These are phyloP conservation scores for Ascochyta lentis DNA, from an alignment of 2,329 filamentous ascomycete genomes.

Conservation along the genomic window DNA sequence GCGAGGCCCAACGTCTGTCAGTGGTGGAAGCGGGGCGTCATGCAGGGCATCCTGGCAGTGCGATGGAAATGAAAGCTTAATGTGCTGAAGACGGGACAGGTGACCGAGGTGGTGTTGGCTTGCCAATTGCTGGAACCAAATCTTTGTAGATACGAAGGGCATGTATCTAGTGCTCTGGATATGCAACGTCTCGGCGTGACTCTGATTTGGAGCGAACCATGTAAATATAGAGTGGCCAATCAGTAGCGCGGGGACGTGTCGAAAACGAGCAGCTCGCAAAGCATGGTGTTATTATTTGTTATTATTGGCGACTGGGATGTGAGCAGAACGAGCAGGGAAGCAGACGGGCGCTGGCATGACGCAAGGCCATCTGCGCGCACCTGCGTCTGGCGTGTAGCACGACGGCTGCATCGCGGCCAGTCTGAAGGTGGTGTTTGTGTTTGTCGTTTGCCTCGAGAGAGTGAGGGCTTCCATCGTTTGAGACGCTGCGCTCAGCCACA, in stretches of 20 bases:
- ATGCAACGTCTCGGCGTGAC: conserved; percentile 11
- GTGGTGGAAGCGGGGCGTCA: conserved; percentile 3
- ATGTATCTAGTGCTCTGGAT: not conserved
- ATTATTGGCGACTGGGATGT: conserved; percentile 5
- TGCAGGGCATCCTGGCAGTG: conserved; percentile 15
- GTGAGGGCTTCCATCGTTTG: not conserved
- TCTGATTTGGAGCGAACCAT: conserved; percentile 1
- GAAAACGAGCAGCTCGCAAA: conserved; percentile 12
- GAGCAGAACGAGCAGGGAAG: conserved; percentile 9
- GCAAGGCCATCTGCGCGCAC: conserved; percentile 12
- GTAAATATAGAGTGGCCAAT: conserved; percentile 19
- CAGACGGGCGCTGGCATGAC: conserved; percentile 13
- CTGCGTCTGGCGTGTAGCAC: conserved; percentile 17
- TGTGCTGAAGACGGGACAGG: not conserved
- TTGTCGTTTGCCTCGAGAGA: not conserved
- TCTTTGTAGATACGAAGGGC: not conserved
- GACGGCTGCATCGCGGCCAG: conserved; percentile 4
- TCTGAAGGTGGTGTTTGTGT: not conserved
- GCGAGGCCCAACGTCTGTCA: not conserved
- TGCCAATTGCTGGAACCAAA: not conserved
- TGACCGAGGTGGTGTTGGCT: not conserved
- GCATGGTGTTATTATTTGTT: conserved; percentile 5
- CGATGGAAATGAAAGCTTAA: conserved; percentile 2
- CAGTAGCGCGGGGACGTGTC: conserved; percentile 4
- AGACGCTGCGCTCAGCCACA: conserved; percentile 14